These are phyloP conservation scores for Paecilomyces variotii DNA, from an alignment of 2,329 filamentous ascomycete species.

Conservation along the genomic window DNA sequence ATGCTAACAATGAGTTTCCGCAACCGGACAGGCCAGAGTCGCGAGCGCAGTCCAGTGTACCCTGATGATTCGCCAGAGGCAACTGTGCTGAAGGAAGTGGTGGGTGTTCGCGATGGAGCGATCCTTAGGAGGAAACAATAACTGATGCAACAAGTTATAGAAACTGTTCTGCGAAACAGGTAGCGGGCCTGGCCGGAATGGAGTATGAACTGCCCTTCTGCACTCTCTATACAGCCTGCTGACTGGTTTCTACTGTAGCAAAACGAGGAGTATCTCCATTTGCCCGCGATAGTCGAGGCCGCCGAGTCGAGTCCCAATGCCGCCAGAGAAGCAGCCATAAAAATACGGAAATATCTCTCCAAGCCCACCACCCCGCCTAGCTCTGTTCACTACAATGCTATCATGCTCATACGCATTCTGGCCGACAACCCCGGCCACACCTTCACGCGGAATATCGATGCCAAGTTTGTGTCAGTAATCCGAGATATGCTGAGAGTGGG, in stretches of 20 bases:
- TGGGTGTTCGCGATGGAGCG: conserved; percentile 14
- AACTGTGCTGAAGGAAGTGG: conserved; percentile 33
- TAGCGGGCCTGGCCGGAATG: conserved; percentile 42
- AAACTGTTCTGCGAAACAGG: conserved; percentile 75
- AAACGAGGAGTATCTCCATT: conserved; percentile 83
- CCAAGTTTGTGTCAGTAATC: conserved; percentile 68
- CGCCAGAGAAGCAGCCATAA: conserved; percentile 68
- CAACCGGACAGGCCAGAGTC: conserved; percentile 3
- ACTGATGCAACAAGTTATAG: conserved; percentile 33
- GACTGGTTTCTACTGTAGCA: conserved; percentile 1
- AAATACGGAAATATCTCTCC: conserved; percentile 74
- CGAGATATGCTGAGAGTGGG: conserved; percentile 67
- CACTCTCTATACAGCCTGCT: background rate
- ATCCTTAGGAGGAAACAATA: background rate
- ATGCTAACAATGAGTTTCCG: background rate
- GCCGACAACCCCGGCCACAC: conserved; percentile 82
- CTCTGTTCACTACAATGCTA: conserved; percentile 84
- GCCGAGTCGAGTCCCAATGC: conserved; percentile 87
- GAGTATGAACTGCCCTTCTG: conserved; percentile 31
- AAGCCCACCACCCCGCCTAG: conserved; percentile 59
- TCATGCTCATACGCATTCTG: conserved; percentile 91
- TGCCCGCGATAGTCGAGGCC: conserved; percentile 87
- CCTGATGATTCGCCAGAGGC: conserved; percentile 32
- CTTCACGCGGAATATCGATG: conserved; percentile 86
- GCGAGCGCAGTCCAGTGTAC: conserved; percentile 15